phyloP scores from a whole-genome alignment of 1,284 basidiomycete genomes.

The Stereum hirsutum region DNA sequence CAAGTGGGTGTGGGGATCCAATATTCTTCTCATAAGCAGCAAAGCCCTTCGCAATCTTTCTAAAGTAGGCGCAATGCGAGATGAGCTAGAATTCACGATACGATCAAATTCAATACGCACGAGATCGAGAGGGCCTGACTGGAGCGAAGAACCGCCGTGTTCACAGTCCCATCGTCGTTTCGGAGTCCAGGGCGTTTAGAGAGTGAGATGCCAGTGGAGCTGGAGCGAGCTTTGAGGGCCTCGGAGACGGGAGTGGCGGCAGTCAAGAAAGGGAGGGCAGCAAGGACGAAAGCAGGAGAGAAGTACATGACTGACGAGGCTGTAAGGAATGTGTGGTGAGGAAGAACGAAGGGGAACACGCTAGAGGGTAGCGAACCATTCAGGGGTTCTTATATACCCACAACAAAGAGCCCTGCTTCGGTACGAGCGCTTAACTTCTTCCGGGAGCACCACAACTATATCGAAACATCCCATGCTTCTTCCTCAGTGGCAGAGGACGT shows the following conservation, averaged over 20 bases:
- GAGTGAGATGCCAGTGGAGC: slow-evolving; percentile 1
- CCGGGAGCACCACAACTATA: no score
- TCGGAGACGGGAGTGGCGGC: slow-evolving; percentile 8
- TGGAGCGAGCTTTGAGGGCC: background rate
- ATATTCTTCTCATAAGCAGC: slow-evolving; percentile 11
- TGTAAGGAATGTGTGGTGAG: no score
- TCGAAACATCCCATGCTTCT: no score
- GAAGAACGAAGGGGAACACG: no score
- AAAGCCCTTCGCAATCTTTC: slow-evolving; percentile 7
- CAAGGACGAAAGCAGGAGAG: slow-evolving; percentile 10
- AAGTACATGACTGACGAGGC: slow-evolving; percentile 10
- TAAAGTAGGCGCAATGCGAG: background rate
- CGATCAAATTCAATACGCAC: background rate
- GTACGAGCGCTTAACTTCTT: no score
- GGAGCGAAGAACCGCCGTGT: background rate
- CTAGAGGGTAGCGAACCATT: no score
- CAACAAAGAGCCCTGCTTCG: no score
- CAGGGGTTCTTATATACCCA: no score
- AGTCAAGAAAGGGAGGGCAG: slow-evolving; percentile 10
- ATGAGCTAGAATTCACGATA: background rate
- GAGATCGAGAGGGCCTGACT: background rate
- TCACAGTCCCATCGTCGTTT: slow-evolving; percentile 4
- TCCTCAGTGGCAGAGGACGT: no score
- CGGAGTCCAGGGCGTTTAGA: slow-evolving; percentile 3
- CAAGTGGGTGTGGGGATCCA: slow-evolving; percentile 9